Conservation (phyloP, 129 eudicot genomes). For the Centaurea solstitialis region DNA sequence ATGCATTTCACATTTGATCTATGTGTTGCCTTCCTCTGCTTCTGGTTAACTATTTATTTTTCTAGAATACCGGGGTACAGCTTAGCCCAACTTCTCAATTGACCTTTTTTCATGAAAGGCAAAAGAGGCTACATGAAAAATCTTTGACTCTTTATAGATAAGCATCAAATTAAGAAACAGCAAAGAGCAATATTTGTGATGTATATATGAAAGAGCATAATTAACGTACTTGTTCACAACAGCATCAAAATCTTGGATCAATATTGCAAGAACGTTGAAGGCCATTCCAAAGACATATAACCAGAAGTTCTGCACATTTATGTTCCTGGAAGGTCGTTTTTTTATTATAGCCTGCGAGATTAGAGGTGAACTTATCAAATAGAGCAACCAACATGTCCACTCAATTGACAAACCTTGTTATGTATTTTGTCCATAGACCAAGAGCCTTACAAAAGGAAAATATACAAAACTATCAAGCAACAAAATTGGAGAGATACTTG, state of each 20-base stretch:
- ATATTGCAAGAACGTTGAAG: constrained; percentile 82
- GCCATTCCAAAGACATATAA: constrained; percentile 96
- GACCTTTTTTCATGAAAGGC: background rate
- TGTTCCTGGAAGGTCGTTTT: constrained; percentile 94
- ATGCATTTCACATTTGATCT: background rate
- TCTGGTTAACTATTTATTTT: constrained; percentile 3
- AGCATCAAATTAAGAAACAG: background rate
- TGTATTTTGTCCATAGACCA: background rate
- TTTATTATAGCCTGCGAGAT: constrained; percentile 81
- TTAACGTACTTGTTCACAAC: constrained; percentile 71
- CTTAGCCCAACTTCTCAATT: background rate
- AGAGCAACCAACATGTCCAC: background rate
- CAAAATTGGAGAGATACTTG: background rate
- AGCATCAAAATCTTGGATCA: constrained; percentile 92
- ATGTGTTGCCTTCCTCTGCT: background rate
- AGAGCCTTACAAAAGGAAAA: background rate
- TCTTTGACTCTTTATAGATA: background rate
- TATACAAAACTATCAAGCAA: background rate
- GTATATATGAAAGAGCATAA: background rate
- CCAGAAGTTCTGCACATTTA: constrained; percentile 99
- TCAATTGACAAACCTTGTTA: background rate
- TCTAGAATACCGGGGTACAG: background rate
- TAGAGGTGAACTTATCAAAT: constrained; percentile 1
- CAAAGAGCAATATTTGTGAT: background rate
- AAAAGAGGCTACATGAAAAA: background rate